Evolutionary conservation across 2,329 filamentous ascomycete species (phyloP).

Genomic region (Aspergillus texensis): DNA sequence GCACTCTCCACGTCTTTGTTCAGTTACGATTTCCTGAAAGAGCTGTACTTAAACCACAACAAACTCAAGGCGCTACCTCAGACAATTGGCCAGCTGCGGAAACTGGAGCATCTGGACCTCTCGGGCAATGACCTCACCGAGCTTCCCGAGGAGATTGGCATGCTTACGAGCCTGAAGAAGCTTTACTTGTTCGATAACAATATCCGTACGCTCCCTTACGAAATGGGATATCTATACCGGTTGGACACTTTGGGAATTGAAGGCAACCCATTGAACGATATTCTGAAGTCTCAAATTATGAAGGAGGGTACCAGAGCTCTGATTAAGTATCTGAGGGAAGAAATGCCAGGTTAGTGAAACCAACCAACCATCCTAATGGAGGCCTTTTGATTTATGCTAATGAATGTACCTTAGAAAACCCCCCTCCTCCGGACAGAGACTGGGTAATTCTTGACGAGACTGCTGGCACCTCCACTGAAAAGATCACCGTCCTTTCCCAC

Average conservation of each 20-base stretch:
- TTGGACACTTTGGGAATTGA: constrained; percentile 89
- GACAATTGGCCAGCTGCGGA: constrained; percentile 78
- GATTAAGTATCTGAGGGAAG: constrained; percentile 79
- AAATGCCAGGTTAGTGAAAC: constrained; percentile 72
- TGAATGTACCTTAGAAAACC: constrained; percentile 60
- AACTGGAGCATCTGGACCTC: constrained; percentile 79
- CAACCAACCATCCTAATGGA: background rate
- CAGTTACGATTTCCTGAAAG: constrained; percentile 83
- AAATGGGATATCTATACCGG: constrained; percentile 85
- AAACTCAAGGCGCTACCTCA: constrained; percentile 79
- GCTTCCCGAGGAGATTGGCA: constrained; percentile 88
- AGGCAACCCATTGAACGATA: constrained; percentile 80
- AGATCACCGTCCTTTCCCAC: constrained; percentile 85
- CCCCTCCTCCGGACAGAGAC: constrained; percentile 74
- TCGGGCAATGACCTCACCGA: constrained; percentile 84
- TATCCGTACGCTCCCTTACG: constrained; percentile 77
- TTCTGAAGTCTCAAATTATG: constrained; percentile 78
- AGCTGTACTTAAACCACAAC: constrained; percentile 93
- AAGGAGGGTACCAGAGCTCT: constrained; percentile 85
- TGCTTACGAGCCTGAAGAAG: constrained; percentile 90
- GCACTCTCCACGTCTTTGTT: constrained; percentile 80
- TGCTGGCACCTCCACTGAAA: constrained; percentile 53
- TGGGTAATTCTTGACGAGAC: constrained; percentile 72
- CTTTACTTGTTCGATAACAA: constrained; percentile 89
- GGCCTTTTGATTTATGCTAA: background rate